Base-by-base conservation (phyloP, 306 rosid genomes). In the Pachyrhizus erosus region DNA sequence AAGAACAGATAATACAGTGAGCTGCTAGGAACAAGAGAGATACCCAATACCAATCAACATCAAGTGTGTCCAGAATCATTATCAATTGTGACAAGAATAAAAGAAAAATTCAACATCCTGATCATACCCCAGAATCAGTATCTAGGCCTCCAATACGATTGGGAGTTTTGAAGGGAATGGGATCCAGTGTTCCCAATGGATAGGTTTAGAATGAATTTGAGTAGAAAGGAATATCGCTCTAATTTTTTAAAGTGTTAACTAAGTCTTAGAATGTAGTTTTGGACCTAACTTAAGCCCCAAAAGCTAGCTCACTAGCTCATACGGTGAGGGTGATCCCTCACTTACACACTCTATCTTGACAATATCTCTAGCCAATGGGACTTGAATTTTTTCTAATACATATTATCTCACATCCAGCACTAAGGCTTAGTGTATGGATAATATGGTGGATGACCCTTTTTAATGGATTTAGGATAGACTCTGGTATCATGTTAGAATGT, bases 1-100 rank as follows among this genome's bases (percentile, higher is more conserved):
- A 90, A 82, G 77, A 86, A 67, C 79, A 78, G 61, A 80, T 31
- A 58, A 83, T 24, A 65, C 34, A 76, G 79, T 85, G 77, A 84
- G 84, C 79, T 78, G 52, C 72, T 46, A 70, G 52, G 54, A 75
- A 70, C 29, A 61, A 39, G 31, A 74, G 67, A 51, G n/a, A 73
- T 26, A 72, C 54, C 70, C 39, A 51, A 70, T 46, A 73, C 55
- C 27, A 42, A 81, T 40, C 76, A 87, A 13, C 49, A 76, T 62
- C 82, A 75, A 57, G 81, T 60, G 75, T 48, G 31, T 0, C 52
- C 43, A 51, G 17, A 62, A 40, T 12, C 48, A 43, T 65, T 33
- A 20, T 14, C 24, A 61, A 58, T 18, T 39, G 54, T 15, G 15
- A 72, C 24, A 42, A 15, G 48, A 55, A 58, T 17, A 77, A 39